These are phyloP conservation scores for Podospora tetraspora DNA, from an alignment of 495 filamentous ascomycete genomes.

Conservation along the genomic window DNA sequence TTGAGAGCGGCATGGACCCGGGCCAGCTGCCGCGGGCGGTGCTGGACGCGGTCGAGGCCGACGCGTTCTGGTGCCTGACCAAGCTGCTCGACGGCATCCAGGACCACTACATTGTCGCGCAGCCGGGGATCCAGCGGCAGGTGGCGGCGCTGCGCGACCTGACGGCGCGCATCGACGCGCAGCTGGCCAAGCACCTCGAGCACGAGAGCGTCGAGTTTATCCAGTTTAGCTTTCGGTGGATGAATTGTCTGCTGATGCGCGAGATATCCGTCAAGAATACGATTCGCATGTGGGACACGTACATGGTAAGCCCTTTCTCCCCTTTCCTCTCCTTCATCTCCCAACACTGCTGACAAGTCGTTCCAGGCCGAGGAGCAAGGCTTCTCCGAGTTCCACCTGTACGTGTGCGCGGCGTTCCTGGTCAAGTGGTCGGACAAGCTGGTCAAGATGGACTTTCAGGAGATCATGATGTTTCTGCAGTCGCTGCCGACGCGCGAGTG, in stretches of 20 bases:
- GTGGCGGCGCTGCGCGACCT: conserved; percentile 83
- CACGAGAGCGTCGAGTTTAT: conserved; percentile 93
- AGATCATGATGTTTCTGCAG: conserved; percentile 99
- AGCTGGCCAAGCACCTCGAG: conserved; percentile 81
- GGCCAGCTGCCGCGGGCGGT: conserved; percentile 87
- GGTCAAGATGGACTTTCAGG: conserved; percentile 95
- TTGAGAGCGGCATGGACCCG: conserved; percentile 92
- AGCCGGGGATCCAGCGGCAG: conserved; percentile 93
- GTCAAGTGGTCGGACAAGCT: conserved; percentile 97
- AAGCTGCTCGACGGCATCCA: conserved; percentile 97
- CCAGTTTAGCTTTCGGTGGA: conserved; percentile 98
- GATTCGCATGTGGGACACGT: conserved; percentile 99
- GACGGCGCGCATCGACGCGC: conserved; percentile 79
- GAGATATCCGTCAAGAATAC: conserved; percentile 94
- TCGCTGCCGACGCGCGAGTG: conserved; percentile 88
- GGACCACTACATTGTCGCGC: conserved; percentile 96
- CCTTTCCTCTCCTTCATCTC: too few relatives aligned
- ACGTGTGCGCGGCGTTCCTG: conserved; percentile 97
- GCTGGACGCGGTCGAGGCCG: conserved; percentile 93
- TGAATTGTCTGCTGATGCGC: conserved; percentile 98
- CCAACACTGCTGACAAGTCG: conserved; percentile 5
- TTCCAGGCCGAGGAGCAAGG: conserved; percentile 90
- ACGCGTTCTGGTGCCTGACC: conserved; percentile 96
- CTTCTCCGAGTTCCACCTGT: conserved; percentile 95
- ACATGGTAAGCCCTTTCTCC: conserved; percentile 62